Evolutionary conservation across 129 eudicot genomes (phyloP).

Genomic region (Artemisia annua): DNA sequence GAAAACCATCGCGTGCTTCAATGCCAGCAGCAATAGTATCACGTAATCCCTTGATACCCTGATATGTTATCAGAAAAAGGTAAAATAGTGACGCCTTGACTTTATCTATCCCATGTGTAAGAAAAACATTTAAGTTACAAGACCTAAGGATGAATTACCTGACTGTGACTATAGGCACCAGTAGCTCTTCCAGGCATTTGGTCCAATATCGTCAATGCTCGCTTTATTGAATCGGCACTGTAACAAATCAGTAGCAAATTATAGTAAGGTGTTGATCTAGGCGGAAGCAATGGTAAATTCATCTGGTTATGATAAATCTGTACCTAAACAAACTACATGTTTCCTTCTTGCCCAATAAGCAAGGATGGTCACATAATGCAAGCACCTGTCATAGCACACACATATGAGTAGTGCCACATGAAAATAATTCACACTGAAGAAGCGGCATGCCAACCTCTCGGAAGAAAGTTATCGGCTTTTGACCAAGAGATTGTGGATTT

Average conservation of each 20-base stretch:
- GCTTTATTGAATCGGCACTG: slow-evolving; percentile 80
- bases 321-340: slow-evolving; percentile 85
- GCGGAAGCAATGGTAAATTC: background rate
- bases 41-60: slow-evolving; percentile 91
- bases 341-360: slow-evolving; percentile 75
- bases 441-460: slow-evolving; percentile 58
- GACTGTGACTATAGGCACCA: slow-evolving; percentile 99
- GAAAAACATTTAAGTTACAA: background rate
- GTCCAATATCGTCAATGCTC: slow-evolving; percentile 73
- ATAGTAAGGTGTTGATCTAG: slow-evolving; percentile 8
- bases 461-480: slow-evolving; percentile 92
- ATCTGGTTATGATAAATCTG: background rate
- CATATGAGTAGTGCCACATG: too few relatives aligned
- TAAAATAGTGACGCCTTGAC: background rate
- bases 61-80: background rate
- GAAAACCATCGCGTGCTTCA: slow-evolving; percentile 94
- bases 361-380: slow-evolving; percentile 92
- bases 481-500: slow-evolving; percentile 95
- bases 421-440: background rate
- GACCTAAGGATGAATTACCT: slow-evolving; percentile 36
- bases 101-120: background rate
- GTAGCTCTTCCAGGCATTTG: slow-evolving; percentile 97
- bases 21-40: slow-evolving; percentile 92
- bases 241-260: slow-evolving; percentile 13
- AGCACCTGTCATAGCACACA: slow-evolving; percentile 23